Base-by-base conservation (phyloP, 306 rosid species). In the Sindora glabra region DNA sequence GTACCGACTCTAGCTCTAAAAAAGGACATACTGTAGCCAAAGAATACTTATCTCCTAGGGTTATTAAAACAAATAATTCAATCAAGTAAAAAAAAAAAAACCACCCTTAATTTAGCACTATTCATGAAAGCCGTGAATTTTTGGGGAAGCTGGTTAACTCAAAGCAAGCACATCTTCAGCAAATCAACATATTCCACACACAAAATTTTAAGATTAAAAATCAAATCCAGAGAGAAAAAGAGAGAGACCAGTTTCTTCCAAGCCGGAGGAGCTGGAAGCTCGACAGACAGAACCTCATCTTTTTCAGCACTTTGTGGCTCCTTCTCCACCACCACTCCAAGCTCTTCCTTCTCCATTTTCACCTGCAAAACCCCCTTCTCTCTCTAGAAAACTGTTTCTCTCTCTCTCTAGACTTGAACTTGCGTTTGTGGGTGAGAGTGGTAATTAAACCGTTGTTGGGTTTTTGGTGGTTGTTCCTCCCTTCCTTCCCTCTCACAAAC, bases 201-300 rank as follows among this genome's bases (percentile, higher is more conserved):
- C 10, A 26, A 12, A 10, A 6, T 22, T n/a, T n/a, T n/a, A n/a
- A 12, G 2, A 36, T 18, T 1, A n/a, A 23, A 14, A 12, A n/a
- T 0, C 1, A 13, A 4, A 10, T 19, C 36, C 15, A 23, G 34
- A 23, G 54, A 41, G 47, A 64, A 61, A 53, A 58, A 30, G 39
- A 60, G 64, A 62, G 50, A 62, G 29, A 91, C 98, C 98, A 85
- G 75, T 81, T 91, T 91, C 77, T 83, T 85, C 98, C 98, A 91
- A 64, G 87, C 42, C 62, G 80, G 51, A 77, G 98, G 96, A 44
- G 98, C 98, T n/a, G 87, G 76, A 21, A 91, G 96, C 78, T 87
- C 92, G 5, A 87, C 81, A 1, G 89, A 80, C n/a, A 83, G 46
- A 21, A 84, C 58, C 38, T 91, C 95, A 14, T 89, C 79, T 65